Evolutionary conservation across 2,329 filamentous ascomycete species (phyloP).

Genomic region (Emergomyces orientalis): DNA sequence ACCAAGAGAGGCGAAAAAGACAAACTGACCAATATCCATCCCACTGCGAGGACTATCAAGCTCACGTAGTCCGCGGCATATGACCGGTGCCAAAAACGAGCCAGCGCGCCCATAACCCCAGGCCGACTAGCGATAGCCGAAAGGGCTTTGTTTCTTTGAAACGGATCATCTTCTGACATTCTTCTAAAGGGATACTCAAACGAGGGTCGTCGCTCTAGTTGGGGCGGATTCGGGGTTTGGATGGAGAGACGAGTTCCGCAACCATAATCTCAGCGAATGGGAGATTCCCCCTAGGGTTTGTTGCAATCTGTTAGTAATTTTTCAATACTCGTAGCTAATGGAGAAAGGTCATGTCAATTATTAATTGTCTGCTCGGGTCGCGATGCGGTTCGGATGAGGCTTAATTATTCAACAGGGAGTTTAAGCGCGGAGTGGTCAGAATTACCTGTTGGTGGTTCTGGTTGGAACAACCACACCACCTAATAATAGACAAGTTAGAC

Average conservation of each 20-base stretch:
- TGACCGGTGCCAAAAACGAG: constrained; percentile 54
- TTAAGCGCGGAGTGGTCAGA: too few species aligned
- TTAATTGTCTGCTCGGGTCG: too few species aligned
- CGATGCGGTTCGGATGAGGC: too few species aligned
- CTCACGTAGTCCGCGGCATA: constrained; percentile 86
- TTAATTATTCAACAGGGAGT: too few species aligned
- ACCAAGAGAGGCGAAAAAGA: background rate
- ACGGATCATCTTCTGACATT: background rate
- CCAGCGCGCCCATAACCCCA: constrained; percentile 40
- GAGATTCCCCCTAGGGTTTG: background rate
- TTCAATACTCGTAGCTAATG: too few species aligned
- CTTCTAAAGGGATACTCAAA: background rate
- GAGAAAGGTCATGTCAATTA: too few species aligned
- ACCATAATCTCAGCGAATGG: background rate
- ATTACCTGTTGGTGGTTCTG: too few species aligned
- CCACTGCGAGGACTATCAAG: constrained; percentile 57
- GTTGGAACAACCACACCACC: too few species aligned
- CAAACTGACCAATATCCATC: constrained; percentile 41
- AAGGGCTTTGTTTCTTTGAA: background rate
- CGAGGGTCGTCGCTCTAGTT: background rate
- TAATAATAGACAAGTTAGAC: too few species aligned
- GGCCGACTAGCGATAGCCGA: constrained; percentile 18
- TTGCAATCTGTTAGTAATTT: too few species aligned
- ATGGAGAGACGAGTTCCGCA: background rate
- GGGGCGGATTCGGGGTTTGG: background rate